Conservation (phyloP, 805 yeast species). For the Saccharomycopsis amapae region DNA sequence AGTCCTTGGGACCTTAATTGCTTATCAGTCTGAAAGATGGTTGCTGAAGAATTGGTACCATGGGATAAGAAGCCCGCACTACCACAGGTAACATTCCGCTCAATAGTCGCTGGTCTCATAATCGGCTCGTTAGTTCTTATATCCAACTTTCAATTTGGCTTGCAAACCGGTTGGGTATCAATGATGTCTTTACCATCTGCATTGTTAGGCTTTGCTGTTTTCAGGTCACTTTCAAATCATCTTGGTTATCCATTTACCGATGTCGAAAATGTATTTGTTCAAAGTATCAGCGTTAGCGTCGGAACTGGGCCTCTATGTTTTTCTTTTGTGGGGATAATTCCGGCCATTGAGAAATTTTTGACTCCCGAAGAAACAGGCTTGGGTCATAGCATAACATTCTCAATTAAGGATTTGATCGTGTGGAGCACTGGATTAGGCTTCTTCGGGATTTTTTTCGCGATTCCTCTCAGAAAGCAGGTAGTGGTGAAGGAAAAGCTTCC, state of each 20-base stretch:
- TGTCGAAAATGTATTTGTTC: conserved; percentile 90
- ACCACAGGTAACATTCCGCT: conserved; percentile 66
- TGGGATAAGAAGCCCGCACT: conserved; percentile 38
- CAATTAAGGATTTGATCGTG: conserved; percentile 48
- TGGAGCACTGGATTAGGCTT: conserved; percentile 89
- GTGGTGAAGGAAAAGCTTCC: conserved; percentile 81
- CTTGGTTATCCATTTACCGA: conserved; percentile 54
- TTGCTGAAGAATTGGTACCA: not conserved
- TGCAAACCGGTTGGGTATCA: conserved; percentile 98
- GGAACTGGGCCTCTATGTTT: conserved; percentile 97
- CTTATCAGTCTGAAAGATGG: too few species aligned
- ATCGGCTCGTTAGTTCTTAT: conserved; percentile 86
- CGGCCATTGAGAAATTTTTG: conserved; percentile 88
- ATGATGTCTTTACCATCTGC: conserved; percentile 99
- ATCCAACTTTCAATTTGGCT: conserved; percentile 91
- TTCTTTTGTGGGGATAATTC: conserved; percentile 92
- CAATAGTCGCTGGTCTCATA: conserved; percentile 64
- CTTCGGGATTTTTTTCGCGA: conserved; percentile 93
- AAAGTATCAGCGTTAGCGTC: conserved; percentile 90
- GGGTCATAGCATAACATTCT: conserved; percentile 31
- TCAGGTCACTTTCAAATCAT: conserved; percentile 44
- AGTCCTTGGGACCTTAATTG: too few species aligned
- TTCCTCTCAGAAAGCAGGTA: conserved; percentile 80
- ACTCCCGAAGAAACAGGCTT: conserved; percentile 72
- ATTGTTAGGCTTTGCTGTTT: conserved; percentile 74